Conservation (phyloP, 1,139 yeast genomes). For the Protomyces gravidus region DNA sequence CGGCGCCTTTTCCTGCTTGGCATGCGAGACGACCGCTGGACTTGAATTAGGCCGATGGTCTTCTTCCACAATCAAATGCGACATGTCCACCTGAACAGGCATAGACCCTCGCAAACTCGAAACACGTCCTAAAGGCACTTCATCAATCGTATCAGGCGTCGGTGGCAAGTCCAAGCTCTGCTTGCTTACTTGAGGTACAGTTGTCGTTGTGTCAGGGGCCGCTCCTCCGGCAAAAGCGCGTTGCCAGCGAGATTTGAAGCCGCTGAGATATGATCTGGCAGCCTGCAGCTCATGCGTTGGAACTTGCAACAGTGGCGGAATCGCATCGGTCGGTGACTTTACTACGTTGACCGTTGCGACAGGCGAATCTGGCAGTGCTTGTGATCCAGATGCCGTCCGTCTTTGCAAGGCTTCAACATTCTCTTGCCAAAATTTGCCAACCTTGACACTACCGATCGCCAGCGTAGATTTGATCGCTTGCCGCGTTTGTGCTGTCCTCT, state of each 20-base stretch:
- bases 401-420: slow-evolving; percentile 21
- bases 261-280: slow-evolving; percentile 10
- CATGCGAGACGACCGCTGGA: not conserved
- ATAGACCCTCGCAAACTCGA: not conserved
- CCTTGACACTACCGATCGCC: slow-evolving; percentile 8
- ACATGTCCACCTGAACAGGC: not conserved
- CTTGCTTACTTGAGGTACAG: not conserved
- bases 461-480: slow-evolving; percentile 25
- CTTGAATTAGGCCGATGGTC: not conserved
- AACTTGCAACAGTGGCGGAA: not conserved
- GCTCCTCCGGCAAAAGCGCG: slow-evolving; percentile 2
- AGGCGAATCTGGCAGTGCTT: not conserved
- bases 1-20: too few relatives aligned
- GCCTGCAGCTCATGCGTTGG: not conserved
- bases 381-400: not conserved
- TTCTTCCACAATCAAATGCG: not conserved
- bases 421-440: slow-evolving; percentile 22
- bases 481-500: slow-evolving; percentile 26
- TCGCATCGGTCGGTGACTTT: not conserved
- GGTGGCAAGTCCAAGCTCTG: not conserved
- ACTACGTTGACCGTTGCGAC: not conserved
- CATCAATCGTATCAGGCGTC: not conserved
- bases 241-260: slow-evolving; percentile 25
- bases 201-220: not conserved
- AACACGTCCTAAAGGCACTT: not conserved